These are phyloP conservation scores for Leccinum olivaceopallidum DNA, from an alignment of 768 basidiomycete genomes.

Conservation along the genomic window DNA sequence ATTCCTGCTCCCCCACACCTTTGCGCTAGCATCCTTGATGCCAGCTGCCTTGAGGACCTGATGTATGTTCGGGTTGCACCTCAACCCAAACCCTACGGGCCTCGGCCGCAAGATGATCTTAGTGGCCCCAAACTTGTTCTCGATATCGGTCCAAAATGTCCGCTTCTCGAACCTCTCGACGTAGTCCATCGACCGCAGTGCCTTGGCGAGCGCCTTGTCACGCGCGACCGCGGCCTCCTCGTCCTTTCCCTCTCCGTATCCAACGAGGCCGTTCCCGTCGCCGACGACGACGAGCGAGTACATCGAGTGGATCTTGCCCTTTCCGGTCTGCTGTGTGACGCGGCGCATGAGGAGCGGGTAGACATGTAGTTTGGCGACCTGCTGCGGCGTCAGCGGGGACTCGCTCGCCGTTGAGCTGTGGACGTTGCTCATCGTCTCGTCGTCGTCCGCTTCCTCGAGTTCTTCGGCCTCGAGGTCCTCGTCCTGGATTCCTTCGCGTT, in stretches of 20 bases:
- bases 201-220: slow-evolving; percentile 61
- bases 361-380: slow-evolving; percentile 38
- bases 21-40: slow-evolving; percentile 92
- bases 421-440: slow-evolving; percentile 18
- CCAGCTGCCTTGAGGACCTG: slow-evolving; percentile 91
- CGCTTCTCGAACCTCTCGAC: slow-evolving; percentile 93
- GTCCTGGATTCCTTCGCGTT: slow-evolving; percentile 7
- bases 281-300: slow-evolving; percentile 73
- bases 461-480: slow-evolving; percentile 17
- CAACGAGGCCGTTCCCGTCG: slow-evolving; percentile 81
- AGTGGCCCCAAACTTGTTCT: slow-evolving; percentile 82
- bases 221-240: slow-evolving; percentile 52
- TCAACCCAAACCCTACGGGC: slow-evolving; percentile 89
- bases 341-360: slow-evolving; percentile 49
- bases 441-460: slow-evolving; percentile 20
- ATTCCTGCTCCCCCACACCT: slow-evolving; percentile 93
- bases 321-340: slow-evolving; percentile 89
- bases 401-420: slow-evolving; percentile 17
- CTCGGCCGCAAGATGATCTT: slow-evolving; percentile 77
- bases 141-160: slow-evolving; percentile 93
- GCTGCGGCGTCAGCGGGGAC: slow-evolving; percentile 17
- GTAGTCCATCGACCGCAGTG: slow-evolving; percentile 86
- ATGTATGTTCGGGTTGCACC: slow-evolving; percentile 88
- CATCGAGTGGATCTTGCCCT: slow-evolving; percentile 78
- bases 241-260: slow-evolving; percentile 81